Percentiles rank a stretch among this genome's conserved stretches.
Evolutionary conservation across 306 rosid genomes (phyloP).

Genomic region (Quillaja saponaria): DNA sequence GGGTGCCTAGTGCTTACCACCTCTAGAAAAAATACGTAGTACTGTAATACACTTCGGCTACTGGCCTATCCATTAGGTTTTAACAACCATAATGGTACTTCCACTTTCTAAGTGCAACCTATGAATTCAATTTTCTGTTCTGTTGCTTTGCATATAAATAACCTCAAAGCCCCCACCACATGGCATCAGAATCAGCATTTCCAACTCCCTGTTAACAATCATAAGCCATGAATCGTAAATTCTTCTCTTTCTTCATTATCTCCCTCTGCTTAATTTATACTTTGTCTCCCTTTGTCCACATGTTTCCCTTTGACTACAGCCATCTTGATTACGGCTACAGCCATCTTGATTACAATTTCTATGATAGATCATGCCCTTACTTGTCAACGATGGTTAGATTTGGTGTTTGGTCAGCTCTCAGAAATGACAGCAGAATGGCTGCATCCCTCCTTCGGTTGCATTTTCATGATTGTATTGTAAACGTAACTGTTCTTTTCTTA

Average conservation of each 20-base stretch:
- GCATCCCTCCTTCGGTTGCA: constrained; percentile 78
- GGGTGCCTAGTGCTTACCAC: constrained; percentile 15
- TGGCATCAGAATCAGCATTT: constrained; percentile 17
- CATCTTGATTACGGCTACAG: constrained; percentile 31
- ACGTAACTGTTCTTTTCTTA: constrained; percentile 30
- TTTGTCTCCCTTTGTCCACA: constrained; percentile 28
- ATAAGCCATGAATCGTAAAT: constrained; percentile 37
- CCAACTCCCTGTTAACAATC: not conserved
- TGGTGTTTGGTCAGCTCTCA: constrained; percentile 49
- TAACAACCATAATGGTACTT: constrained; percentile 34
- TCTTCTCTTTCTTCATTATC: constrained; percentile 20
- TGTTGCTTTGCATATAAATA: constrained; percentile 40
- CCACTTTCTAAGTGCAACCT: constrained; percentile 46
- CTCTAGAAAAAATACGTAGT: not conserved
- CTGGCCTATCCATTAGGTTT: constrained; percentile 27
- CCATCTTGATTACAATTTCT: constrained; percentile 46
- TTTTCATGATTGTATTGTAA: constrained; percentile 75
- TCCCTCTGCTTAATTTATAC: constrained; percentile 23
- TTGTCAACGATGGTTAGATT: constrained; percentile 41
- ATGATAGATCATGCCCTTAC: constrained; percentile 55
- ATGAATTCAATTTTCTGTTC: constrained; percentile 17
- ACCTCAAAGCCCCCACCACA: not conserved
- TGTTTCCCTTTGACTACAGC: constrained; percentile 21
- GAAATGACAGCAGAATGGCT: constrained; percentile 57
- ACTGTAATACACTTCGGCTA: not conserved